Conservation (phyloP, 805 yeast genomes). For the Blastobotrys peoriensis region DNA sequence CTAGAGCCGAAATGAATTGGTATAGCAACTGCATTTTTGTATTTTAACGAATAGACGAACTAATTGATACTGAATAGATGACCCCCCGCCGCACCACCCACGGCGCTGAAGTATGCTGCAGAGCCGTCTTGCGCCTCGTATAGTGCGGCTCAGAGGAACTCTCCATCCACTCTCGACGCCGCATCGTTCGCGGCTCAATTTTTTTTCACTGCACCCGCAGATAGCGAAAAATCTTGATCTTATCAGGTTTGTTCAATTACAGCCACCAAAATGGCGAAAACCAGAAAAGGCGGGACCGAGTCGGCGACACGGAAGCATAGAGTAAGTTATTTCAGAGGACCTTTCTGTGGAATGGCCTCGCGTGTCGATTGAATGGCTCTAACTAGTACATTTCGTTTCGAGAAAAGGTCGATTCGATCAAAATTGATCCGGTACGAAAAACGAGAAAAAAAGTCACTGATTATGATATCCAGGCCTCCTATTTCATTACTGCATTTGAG, state of each 20-base stretch:
- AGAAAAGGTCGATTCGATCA: conserved; percentile 75
- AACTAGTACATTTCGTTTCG: conserved; percentile 41
- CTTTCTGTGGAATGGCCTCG: no score
- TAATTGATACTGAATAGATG: not conserved
- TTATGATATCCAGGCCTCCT: conserved; percentile 43
- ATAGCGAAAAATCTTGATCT: no score
- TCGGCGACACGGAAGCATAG: conserved; percentile 15
- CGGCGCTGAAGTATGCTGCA: not conserved
- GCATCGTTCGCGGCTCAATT: not conserved
- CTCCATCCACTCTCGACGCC: no score
- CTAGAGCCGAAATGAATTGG: not conserved
- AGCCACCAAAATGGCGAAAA: not conserved
- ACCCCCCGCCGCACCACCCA: not conserved
- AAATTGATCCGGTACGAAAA: conserved; percentile 61
- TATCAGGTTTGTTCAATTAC: no score
- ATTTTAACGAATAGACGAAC: not conserved
- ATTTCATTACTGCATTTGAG: conserved; percentile 68
- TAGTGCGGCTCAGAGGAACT: no score
- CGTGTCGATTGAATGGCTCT: no score
- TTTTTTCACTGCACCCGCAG: not conserved
- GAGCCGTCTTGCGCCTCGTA: no score
- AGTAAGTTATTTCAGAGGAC: conserved; percentile 12
- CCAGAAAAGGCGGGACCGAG: conserved; percentile 10
- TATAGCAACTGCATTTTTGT: not conserved
- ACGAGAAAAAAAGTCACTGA: conserved; percentile 25